Base-by-base conservation (phyloP, 2,329 filamentous ascomycete genomes). In the Colletotrichum tropicicola region DNA sequence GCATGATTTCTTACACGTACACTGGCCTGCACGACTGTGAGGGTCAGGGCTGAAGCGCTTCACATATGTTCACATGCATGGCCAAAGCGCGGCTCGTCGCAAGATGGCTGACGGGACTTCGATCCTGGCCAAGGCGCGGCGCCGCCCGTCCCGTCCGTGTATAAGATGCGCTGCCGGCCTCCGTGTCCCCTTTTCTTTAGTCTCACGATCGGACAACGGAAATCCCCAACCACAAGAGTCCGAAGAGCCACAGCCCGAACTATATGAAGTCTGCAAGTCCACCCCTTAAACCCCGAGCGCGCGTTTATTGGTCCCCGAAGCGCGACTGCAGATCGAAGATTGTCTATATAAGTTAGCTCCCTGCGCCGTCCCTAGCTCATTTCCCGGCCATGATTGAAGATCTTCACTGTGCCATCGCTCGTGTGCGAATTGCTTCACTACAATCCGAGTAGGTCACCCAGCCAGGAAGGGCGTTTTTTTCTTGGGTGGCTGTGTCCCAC, bases 381-480 rank as follows among this genome's bases (percentile, higher is more conserved):
- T 9, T 39, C 53, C 55, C 39, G 68, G 71, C 63, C 47, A 79
- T 78, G 74, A 74, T 78, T 39, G 75, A 80, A 43, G 79, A 82
- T 48, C 72, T 84, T 41, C 79, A 81, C 66, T 70, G 74, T 35
- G 75, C 79, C 37, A 71, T 85, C 35, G 76, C 79, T 59, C 80
- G 81, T 54, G 75, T 85, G 65, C 81, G 83, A 67, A 79, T 86
- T 65, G 82, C 81, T 27, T 77, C 83, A 27, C 72, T 84, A 35
- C 80, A 83, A 72, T 79, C 78, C 45, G 74, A 82, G 82, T 85
- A 74, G 70, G 83, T 79, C 12, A n/a, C 6, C 15, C 17, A 9
- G n/a, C 21, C 41, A 19, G 10, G 19, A 10, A 41, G 10, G 5
- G 10, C 19, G n/a, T 19, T 43, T 43, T 17, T 21, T 9, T 19